These are phyloP conservation scores for Amanita polypyramis DNA, from an alignment of 768 basidiomycete genomes.

Conservation along the genomic window DNA sequence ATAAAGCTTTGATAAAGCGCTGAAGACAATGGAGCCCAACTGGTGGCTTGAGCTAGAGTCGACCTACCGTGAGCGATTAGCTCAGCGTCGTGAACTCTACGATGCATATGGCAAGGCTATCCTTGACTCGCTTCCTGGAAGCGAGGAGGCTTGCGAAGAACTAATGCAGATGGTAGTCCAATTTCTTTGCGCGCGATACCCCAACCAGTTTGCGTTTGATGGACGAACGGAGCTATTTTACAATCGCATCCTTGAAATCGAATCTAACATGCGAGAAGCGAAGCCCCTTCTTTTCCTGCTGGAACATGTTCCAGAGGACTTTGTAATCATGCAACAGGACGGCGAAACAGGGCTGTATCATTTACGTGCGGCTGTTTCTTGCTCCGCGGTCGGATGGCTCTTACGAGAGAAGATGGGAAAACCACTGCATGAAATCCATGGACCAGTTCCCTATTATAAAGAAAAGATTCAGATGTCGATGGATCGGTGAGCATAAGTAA, in stretches of 20 bases:
- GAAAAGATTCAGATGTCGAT: slow-evolving; percentile 38
- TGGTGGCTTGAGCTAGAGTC: slow-evolving; percentile 50
- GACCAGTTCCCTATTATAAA: slow-evolving; percentile 38
- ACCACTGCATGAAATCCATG: slow-evolving; percentile 35
- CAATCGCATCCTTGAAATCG: slow-evolving; percentile 30
- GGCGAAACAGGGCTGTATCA: slow-evolving; percentile 30
- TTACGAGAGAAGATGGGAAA: slow-evolving; percentile 36
- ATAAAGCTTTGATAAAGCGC: slow-evolving; percentile 19
- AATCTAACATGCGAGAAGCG: slow-evolving; percentile 16
- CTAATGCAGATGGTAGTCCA: slow-evolving; percentile 47
- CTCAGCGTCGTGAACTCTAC: slow-evolving; percentile 30
- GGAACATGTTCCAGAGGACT: slow-evolving; percentile 44
- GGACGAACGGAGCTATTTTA: slow-evolving; percentile 24
- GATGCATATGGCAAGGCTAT: slow-evolving; percentile 27
- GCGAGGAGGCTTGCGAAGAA: slow-evolving; percentile 37
- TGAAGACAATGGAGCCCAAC: slow-evolving; percentile 39
- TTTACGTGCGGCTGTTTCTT: slow-evolving; percentile 33
- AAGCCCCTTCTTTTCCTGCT: slow-evolving; percentile 34
- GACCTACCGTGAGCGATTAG: slow-evolving; percentile 33
- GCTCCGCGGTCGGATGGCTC: slow-evolving; percentile 42
- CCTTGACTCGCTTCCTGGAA: slow-evolving; percentile 36
- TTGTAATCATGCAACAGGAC: slow-evolving; percentile 32
- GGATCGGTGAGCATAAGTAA: slow-evolving; percentile 27
- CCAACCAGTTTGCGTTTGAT: slow-evolving; percentile 36
- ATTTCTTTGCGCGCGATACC: slow-evolving; percentile 46